Percentiles rank a stretch among this genome's conserved stretches.
Conservation (phyloP, 352 stramenopile species). For the Pythium oligandrum region DNA sequence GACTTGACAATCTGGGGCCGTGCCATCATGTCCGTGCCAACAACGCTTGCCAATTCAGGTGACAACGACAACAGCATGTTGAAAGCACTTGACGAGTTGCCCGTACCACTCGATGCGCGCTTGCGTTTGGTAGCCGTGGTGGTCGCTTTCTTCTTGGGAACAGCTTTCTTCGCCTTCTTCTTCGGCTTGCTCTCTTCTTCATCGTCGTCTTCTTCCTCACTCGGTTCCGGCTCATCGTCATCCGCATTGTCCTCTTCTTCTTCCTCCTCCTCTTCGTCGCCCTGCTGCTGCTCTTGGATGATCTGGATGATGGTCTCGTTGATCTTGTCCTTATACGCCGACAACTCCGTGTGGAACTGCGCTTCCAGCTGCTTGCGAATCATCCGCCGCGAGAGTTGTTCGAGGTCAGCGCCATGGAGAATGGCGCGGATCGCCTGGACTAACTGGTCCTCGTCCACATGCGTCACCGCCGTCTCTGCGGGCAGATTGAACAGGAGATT, state of each 20-base stretch:
- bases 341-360: conserved; percentile 74
- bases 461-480: conserved; percentile 15
- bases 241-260: no score
- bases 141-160: conserved; percentile 41
- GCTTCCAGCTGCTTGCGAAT: conserved; percentile 83
- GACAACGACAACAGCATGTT: conserved; percentile 73
- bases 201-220: conserved; percentile 33
- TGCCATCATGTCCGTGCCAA: conserved; percentile 80
- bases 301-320: conserved; percentile 76
- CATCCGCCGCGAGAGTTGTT: conserved; percentile 83
- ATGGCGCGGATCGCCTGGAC: conserved; percentile 70
- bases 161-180: conserved; percentile 19
- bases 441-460: conserved; percentile 60
- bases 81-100: conserved; percentile 44
- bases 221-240: conserved; percentile 33
- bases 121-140: conserved; percentile 38
- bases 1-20: conserved; percentile 92
- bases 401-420: conserved; percentile 73
- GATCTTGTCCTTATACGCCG: conserved; percentile 79
- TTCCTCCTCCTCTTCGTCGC: conserved; percentile 47
- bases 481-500: conserved; percentile 52
- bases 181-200: conserved; percentile 36
- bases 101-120: conserved; percentile 17
- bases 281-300: conserved; percentile 75
- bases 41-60: conserved; percentile 75